A percentile compares a stretch with the other conserved stretches of the same genome.
Conservation (phyloP, 108 stramenopile species). For the Cyclotella atomus region DNA sequence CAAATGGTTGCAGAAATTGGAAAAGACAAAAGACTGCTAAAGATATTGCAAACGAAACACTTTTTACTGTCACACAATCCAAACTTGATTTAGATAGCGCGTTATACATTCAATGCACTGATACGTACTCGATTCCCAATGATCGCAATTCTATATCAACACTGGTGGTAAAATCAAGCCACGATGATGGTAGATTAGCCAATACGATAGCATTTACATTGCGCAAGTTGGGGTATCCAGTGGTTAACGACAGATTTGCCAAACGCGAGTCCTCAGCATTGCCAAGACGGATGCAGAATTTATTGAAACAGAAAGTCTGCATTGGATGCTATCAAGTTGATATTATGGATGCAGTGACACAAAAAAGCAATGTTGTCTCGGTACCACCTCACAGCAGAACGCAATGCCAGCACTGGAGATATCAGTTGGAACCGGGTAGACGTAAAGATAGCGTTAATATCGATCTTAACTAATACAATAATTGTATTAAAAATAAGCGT, state of each 20-base stretch:
- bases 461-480: not conserved
- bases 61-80: not conserved
- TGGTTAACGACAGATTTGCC: conserved; percentile 71
- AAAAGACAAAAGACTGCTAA: conserved; percentile 42
- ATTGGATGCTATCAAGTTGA: conserved; percentile 54
- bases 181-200: conserved; percentile 37
- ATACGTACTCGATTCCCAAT: conserved; percentile 2
- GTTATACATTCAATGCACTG: conserved; percentile 17
- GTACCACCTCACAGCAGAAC: conserved; percentile 30
- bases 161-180: conserved; percentile 14
- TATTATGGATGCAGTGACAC: conserved; percentile 17
- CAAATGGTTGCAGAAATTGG: conserved; percentile 24
- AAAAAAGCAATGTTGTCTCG: not conserved
- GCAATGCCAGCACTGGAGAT: conserved; percentile 25
- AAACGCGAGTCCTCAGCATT: conserved; percentile 49
- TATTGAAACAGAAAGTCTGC: conserved; percentile 67
- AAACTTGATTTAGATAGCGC: conserved; percentile 24
- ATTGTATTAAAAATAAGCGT: not conserved
- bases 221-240: conserved; percentile 60
- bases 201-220: conserved; percentile 50
- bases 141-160: conserved; percentile 13
- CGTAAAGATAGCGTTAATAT: not conserved
- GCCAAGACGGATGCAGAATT: conserved; percentile 63
- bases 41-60: not conserved
- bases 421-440: too few relatives aligned